Evolutionary conservation across 2,329 filamentous ascomycete species (phyloP).

Genomic region (Pseudocercospora cruenta): DNA sequence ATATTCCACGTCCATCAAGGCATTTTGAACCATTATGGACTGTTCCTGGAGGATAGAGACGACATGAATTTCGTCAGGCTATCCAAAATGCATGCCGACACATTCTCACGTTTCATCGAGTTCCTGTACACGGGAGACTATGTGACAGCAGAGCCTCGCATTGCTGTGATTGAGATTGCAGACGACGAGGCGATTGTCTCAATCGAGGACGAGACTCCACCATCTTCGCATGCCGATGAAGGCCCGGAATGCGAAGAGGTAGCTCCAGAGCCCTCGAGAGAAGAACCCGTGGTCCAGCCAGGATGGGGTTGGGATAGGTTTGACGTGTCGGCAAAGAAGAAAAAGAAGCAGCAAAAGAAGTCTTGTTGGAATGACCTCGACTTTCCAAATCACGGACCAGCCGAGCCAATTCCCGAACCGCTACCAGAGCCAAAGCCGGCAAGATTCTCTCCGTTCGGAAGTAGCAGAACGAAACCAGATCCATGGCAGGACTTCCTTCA

Average conservation of each 20-base stretch:
- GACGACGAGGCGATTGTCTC: neutral
- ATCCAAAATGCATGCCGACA: conserved; percentile 11
- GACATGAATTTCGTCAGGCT: neutral
- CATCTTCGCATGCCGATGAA: neutral
- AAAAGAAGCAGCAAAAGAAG: neutral
- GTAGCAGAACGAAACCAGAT: neutral
- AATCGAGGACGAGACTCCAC: neutral
- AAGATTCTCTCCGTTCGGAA: neutral
- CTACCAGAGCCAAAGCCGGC: neutral
- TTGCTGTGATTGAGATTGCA: neutral
- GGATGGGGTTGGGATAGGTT: neutral
- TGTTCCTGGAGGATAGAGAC: conserved; percentile 6
- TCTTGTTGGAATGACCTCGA: neutral
- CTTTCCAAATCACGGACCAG: neutral
- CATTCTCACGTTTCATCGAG: conserved; percentile 19
- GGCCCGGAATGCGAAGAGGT: neutral
- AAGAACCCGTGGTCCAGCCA: neutral
- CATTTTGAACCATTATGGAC: neutral
- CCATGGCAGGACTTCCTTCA: neutral
- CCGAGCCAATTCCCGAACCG: neutral
- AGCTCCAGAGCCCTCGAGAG: neutral
- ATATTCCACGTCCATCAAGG: neutral
- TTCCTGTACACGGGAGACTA: conserved; percentile 23
- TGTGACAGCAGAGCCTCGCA: conserved; percentile 9
- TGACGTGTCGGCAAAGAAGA: neutral